Conservation (phyloP, 1,139 yeast genomes). For the Saccharomyces hybrid region DNA sequence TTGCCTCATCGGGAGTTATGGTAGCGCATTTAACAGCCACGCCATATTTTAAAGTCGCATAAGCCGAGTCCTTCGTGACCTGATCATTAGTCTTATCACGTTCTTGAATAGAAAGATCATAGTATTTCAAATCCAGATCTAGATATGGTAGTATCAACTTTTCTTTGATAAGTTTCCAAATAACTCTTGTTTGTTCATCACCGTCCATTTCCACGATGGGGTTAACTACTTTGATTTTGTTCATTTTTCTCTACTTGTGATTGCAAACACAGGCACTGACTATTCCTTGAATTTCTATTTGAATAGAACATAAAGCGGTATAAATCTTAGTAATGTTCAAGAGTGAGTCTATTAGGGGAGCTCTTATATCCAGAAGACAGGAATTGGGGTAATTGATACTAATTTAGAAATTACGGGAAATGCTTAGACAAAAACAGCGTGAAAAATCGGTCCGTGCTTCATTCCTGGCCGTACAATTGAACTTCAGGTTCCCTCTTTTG, state of each 20-base stretch:
- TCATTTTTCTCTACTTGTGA: constrained; percentile 14
- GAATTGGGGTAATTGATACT: neutral
- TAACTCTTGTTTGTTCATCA: constrained; percentile 88
- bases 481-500: neutral
- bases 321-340: neutral
- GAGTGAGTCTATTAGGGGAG: neutral
- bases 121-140: constrained; percentile 81
- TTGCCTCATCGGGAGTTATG: constrained; percentile 90
- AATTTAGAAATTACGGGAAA: neutral
- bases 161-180: constrained; percentile 79
- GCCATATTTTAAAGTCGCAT: constrained; percentile 77
- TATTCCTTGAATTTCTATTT: too few species aligned
- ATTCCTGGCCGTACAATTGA: neutral
- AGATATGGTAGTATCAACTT: constrained; percentile 76
- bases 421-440: neutral
- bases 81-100: constrained; percentile 82
- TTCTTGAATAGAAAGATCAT: constrained; percentile 75
- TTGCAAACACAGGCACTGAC: neutral
- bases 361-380: neutral
- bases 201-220: constrained; percentile 95
- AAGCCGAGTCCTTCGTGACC: constrained; percentile 82
- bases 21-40: constrained; percentile 96
- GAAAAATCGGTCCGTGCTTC: neutral
- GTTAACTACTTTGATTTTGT: constrained; percentile 69
- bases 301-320: too few species aligned